Base-by-base conservation (phyloP, 805 yeast genomes). In the Groenewaldozyma salmanticensis region DNA sequence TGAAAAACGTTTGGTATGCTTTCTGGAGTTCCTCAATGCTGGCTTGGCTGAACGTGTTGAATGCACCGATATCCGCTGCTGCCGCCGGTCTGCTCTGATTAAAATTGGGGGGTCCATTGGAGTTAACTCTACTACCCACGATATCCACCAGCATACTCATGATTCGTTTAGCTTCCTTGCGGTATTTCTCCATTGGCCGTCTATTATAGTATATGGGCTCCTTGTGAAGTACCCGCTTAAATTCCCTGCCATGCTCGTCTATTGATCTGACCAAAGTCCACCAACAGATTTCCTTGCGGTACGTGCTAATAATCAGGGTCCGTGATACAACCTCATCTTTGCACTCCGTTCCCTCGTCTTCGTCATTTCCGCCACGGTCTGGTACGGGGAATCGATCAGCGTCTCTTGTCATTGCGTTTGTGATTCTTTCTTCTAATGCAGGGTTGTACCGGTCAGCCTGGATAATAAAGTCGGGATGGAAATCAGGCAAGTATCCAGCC, bases 401-500 rank as follows among this genome's bases (percentile, higher is more conserved):
- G 24, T 52, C 55, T 3, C 47, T 29, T 17, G 40, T 29, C 55
- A 52, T 50, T 16, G 53, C 42, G 7, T 40, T 22, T n/a, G 42
- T 42, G 40, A 52, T 46, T 24, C 42, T 48, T 18, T 47, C 48
- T 29, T 52, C 55, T 17, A 52, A 40, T 4, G 47, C 53, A 7
- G 39, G 39, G 17, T 44, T 24, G n/a, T 33, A 40, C 9, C 52
- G 51, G 18, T 46, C 42, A 5, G 52, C 55, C 35, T 52, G 57
- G 6, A 52, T 21, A n/a, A 42, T 15, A 27, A 52, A 52, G 19
- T 52, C 55, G 17, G 57, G 57, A 38, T 52, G 57, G 35, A 50
- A 42, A 15, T 50, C 53, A 1, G 52, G 44, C 6, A 50, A 32
- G 24, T 50, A 49, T 4, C 57, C 57, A 2, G 51, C 57, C 3